phyloP scores from a whole-genome alignment of 176 grass and related monocot genomes.

The Ensete glaucum region DNA sequence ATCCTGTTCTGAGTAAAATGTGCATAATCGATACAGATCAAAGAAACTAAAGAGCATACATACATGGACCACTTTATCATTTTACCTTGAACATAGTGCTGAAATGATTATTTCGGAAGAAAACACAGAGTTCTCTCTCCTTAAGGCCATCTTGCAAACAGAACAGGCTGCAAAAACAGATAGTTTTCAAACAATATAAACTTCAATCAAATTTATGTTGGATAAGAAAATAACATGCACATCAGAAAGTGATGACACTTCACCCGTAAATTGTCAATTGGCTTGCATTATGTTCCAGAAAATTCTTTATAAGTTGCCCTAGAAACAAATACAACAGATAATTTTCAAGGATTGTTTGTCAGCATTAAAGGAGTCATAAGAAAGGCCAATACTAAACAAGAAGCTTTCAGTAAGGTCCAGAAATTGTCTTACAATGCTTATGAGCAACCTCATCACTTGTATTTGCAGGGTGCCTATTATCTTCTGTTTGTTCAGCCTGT shows the following conservation, averaged over 20 bases:
- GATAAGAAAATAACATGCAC: conserved; percentile 1
- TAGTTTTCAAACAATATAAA: conserved; percentile 10
- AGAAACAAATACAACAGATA: conserved; percentile 33
- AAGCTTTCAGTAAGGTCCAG: background rate
- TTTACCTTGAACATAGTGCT: conserved; percentile 98
- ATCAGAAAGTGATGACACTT: background rate
- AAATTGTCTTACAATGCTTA: conserved; percentile 60
- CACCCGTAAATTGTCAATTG: conserved; percentile 98
- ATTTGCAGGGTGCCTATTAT: background rate
- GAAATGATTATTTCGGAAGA: conserved; percentile 99
- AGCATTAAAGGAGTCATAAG: conserved; percentile 4
- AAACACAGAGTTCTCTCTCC: conserved; percentile 88
- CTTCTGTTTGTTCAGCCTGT: conserved; percentile 47
- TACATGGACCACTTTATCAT: background rate
- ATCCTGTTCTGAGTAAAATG: background rate
- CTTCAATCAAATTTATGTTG: too few relatives aligned
- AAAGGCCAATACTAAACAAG: background rate
- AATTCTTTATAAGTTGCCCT: conserved; percentile 88
- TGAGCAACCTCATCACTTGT: conserved; percentile 27
- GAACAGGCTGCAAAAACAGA: conserved; percentile 53
- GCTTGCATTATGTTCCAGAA: conserved; percentile 68
- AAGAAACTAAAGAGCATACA: background rate
- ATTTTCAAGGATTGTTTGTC: conserved; percentile 2
- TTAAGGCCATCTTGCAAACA: conserved; percentile 95
- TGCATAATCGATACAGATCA: background rate